phyloP scores from a whole-genome alignment of 805 yeast genomes.

The Saturnispora saitoi region DNA sequence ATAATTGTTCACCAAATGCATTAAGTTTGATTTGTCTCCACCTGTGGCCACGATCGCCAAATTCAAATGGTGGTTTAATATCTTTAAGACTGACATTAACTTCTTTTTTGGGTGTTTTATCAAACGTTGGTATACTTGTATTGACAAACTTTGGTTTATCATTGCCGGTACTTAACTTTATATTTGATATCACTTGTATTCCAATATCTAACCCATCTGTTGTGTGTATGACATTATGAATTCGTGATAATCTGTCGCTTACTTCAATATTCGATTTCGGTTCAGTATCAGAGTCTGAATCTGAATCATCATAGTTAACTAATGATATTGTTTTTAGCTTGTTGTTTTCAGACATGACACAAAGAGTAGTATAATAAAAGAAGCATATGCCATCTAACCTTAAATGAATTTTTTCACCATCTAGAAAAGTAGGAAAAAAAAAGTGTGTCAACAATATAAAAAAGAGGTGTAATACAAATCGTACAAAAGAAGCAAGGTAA shows the following conservation, averaged over 20 bases:
- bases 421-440: neutral
- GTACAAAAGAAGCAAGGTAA: neutral
- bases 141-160: neutral
- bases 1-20: slow-evolving; percentile 11
- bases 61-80: slow-evolving; percentile 20
- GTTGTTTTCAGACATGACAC: neutral
- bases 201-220: slow-evolving; percentile 13
- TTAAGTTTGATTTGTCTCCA: slow-evolving; percentile 33
- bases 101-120: neutral
- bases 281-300: neutral
- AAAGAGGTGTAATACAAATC: neutral
- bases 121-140: slow-evolving; percentile 2
- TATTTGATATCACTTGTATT: neutral
- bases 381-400: neutral
- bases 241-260: neutral
- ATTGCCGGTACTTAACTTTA: neutral
- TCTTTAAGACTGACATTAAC: neutral
- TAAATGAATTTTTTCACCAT: neutral
- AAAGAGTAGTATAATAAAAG: neutral
- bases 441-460: neutral
- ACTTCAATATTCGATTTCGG: neutral
- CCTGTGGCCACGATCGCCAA: slow-evolving; percentile 32
- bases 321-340: neutral
- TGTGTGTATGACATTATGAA: slow-evolving; percentile 6
- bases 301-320: neutral